Evolutionary conservation across 2,329 filamentous ascomycete genomes (phyloP).

Genomic region (Colletotrichum gloeosporioides): DNA sequence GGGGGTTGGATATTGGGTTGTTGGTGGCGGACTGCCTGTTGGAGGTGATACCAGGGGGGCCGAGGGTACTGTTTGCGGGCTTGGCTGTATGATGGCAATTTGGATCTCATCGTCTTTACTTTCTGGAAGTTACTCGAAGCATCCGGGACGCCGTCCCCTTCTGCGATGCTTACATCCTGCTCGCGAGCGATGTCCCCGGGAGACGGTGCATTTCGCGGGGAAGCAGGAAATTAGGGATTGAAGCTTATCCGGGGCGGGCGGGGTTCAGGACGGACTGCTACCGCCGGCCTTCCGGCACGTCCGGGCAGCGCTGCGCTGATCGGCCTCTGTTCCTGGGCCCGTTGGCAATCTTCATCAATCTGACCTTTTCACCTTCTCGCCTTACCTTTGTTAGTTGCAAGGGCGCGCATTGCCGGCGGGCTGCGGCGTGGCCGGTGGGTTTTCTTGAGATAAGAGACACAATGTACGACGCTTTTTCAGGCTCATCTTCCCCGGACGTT

Average conservation of each 20-base stretch:
- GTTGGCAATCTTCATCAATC: not conserved
- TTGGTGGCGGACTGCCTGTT: not conserved
- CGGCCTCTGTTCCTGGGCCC: not conserved
- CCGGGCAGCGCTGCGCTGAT: not conserved
- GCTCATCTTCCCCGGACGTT: not conserved
- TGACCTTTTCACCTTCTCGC: not conserved
- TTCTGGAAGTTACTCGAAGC: not conserved
- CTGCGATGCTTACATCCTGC: not conserved
- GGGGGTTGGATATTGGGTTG: not conserved
- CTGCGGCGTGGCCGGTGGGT: not conserved
- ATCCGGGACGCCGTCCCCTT: too few species aligned
- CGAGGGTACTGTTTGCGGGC: not conserved
- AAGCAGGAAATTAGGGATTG: not conserved
- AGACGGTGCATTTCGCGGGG: not conserved
- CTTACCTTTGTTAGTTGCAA: not conserved
- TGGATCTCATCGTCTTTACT: not conserved
- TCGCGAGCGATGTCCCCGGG: not conserved
- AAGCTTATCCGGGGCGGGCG: not conserved
- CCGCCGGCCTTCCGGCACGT: not conserved
- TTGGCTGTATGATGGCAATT: not conserved
- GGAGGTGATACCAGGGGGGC: not conserved
- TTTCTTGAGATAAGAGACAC: not conserved
- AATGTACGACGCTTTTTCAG: not conserved
- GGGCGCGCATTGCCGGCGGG: not conserved
- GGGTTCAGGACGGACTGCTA: not conserved